Conservation (phyloP, 805 yeast species). For the Ogataea nonfermentans region DNA sequence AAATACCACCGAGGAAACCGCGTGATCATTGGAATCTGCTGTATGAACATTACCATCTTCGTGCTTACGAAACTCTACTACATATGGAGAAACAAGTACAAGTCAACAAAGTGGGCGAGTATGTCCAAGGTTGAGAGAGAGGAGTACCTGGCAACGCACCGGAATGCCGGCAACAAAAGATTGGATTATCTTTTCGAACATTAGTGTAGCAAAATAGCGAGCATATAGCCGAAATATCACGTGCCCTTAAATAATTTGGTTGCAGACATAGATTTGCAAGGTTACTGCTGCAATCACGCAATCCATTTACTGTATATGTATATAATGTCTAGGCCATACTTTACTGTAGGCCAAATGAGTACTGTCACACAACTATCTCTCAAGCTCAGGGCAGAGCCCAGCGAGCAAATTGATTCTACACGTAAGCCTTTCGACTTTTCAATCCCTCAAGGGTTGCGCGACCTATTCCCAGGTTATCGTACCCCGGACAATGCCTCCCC, state of each 20-base stretch:
- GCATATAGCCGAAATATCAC: neutral
- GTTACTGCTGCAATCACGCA: too few relatives aligned
- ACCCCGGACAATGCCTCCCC: conserved; percentile 18
- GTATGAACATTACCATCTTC: conserved; percentile 31
- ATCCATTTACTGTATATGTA: too few relatives aligned
- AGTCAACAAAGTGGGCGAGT: conserved; percentile 52
- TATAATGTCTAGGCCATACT: too few relatives aligned
- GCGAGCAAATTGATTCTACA: too few relatives aligned
- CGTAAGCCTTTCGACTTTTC: conserved; percentile 12
- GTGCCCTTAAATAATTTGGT: neutral
- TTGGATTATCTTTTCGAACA: conserved; percentile 38
- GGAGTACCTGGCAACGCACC: conserved; percentile 35
- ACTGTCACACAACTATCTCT: too few relatives aligned
- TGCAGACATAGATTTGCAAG: too few relatives aligned
- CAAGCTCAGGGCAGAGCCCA: too few relatives aligned
- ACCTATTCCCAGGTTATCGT: conserved; percentile 12
- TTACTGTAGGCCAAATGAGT: too few relatives aligned
- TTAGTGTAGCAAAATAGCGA: conserved; percentile 1
- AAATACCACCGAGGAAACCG: conserved; percentile 52
- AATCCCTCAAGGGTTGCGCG: conserved; percentile 10
- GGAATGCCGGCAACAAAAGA: conserved; percentile 53
- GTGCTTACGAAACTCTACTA: conserved; percentile 36
- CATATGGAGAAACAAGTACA: conserved; percentile 47
- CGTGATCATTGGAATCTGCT: conserved; percentile 36
- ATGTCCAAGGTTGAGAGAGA: conserved; percentile 46